Evolutionary conservation across 2,329 filamentous ascomycete genomes (phyloP).

Genomic region (Neofusicoccum kwambonambiense): DNA sequence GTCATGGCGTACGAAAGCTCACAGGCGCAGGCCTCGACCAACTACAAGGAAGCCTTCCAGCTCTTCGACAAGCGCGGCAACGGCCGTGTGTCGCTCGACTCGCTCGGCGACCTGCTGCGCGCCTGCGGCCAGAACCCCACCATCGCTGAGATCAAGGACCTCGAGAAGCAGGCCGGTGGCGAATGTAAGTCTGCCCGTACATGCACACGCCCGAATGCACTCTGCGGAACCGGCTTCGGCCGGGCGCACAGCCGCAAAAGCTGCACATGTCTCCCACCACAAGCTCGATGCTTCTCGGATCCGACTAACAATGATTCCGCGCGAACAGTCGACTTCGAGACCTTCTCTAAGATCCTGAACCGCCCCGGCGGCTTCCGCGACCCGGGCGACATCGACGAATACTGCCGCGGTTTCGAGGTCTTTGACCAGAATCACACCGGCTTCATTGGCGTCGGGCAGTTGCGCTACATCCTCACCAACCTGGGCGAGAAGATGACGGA

Average conservation of each 20-base stretch:
- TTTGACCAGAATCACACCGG: slow-evolving; percentile 99
- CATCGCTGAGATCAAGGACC: slow-evolving; percentile 83
- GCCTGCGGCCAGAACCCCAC: slow-evolving; percentile 98
- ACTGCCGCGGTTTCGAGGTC: slow-evolving; percentile 97
- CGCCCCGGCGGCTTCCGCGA: slow-evolving; percentile 97
- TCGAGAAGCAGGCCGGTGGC: slow-evolving; percentile 84
- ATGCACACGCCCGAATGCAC: background rate
- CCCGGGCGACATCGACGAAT: slow-evolving; percentile 95
- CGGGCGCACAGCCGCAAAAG: background rate
- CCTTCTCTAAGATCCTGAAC: slow-evolving; percentile 95
- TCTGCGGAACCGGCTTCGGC: too few species aligned
- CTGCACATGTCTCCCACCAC: too few species aligned
- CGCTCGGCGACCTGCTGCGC: slow-evolving; percentile 88
- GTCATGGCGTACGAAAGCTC: slow-evolving; percentile 20
- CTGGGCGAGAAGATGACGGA: slow-evolving; percentile 99
- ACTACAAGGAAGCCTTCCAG: slow-evolving; percentile 99
- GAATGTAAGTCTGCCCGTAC: slow-evolving; percentile 70
- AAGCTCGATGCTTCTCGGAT: background rate
- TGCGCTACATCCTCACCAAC: slow-evolving; percentile 97
- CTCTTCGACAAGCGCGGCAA: slow-evolving; percentile 99
- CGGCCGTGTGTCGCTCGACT: slow-evolving; percentile 82
- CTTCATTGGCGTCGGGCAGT: slow-evolving; percentile 94
- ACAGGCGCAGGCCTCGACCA: slow-evolving; percentile 67
- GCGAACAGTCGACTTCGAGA: slow-evolving; percentile 86
- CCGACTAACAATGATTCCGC: slow-evolving; percentile 53